These are phyloP conservation scores for Hyphochytrium catenoides DNA, from an alignment of 352 stramenopile species.

Conservation along the genomic window DNA sequence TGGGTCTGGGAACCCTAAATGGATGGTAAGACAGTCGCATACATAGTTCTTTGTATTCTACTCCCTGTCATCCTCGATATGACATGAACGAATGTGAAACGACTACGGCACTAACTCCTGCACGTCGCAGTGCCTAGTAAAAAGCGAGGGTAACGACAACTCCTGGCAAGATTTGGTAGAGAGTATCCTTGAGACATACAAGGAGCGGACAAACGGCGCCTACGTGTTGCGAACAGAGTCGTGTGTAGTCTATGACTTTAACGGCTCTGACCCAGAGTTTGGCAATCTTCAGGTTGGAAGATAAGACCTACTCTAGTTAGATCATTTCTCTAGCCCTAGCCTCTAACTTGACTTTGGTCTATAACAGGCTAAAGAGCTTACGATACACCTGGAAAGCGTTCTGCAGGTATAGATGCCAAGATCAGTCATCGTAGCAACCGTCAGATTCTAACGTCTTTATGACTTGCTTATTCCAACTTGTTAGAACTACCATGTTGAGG, in stretches of 20 bases:
- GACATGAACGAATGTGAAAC: conserved; percentile 19
- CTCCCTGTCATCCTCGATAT: no score
- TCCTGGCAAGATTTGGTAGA: conserved; percentile 83
- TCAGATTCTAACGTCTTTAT: no score
- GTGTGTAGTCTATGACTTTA: conserved; percentile 92
- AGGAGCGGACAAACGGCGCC: conserved; percentile 85
- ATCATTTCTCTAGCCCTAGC: conserved; percentile 64
- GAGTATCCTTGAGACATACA: conserved; percentile 90
- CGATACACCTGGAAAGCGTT: no score
- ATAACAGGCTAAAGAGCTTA: no score
- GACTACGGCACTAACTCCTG: conserved; percentile 12
- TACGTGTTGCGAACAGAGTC: conserved; percentile 91
- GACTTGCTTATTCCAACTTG: no score
- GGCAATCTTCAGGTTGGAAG: conserved; percentile 93
- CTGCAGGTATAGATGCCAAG: no score
- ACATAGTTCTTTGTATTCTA: no score
- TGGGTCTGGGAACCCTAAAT: no score
- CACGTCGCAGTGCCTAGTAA: conserved; percentile 32
- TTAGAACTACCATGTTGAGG: conserved; percentile 29
- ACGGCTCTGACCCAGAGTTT: conserved; percentile 93
- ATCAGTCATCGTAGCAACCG: no score
- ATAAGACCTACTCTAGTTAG: conserved; percentile 36
- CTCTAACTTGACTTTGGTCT: conserved; percentile 65
- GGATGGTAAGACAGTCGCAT: background rate
- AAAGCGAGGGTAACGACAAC: conserved; percentile 24